Conservation (phyloP, 257 asterid species). For the Verbascum thapsus region DNA sequence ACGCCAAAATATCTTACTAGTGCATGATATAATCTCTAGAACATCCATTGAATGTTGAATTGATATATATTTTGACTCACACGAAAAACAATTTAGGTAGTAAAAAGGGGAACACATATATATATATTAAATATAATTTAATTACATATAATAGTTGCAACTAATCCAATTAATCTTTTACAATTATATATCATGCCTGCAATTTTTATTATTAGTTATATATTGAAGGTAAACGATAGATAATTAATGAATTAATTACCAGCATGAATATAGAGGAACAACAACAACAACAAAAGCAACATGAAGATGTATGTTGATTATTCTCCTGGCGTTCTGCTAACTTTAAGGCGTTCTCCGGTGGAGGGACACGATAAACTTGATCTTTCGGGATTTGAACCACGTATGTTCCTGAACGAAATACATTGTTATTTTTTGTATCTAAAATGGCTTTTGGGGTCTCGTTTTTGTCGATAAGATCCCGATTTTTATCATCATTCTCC, state of each 20-base stretch:
- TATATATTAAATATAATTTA: too few species aligned
- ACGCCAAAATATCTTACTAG: not conserved
- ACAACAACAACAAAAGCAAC: constrained; percentile 18
- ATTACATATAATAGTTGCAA: too few species aligned
- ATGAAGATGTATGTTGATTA: constrained; percentile 5
- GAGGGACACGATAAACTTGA: constrained; percentile 48
- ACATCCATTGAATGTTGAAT: too few species aligned
- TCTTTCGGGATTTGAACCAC: constrained; percentile 49
- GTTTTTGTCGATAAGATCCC: not conserved
- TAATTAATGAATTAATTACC: constrained; percentile 21
- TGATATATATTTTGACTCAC: too few species aligned
- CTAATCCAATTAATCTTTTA: too few species aligned
- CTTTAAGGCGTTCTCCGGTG: constrained; percentile 38
- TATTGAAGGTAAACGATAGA: not conserved
- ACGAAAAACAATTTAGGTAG: too few species aligned
- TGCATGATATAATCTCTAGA: too few species aligned
- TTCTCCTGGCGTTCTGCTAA: constrained; percentile 21
- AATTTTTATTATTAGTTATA: not conserved
- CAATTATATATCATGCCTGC: too few species aligned
- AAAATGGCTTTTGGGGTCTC: not conserved
- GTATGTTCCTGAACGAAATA: constrained; percentile 33
- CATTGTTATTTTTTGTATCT: not conserved
- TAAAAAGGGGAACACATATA: too few species aligned
- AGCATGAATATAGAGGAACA: constrained; percentile 25
- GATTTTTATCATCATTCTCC: constrained; percentile 13